These are phyloP conservation scores for Xylaria castorea DNA, from an alignment of 495 filamentous ascomycete genomes.

Conservation along the genomic window DNA sequence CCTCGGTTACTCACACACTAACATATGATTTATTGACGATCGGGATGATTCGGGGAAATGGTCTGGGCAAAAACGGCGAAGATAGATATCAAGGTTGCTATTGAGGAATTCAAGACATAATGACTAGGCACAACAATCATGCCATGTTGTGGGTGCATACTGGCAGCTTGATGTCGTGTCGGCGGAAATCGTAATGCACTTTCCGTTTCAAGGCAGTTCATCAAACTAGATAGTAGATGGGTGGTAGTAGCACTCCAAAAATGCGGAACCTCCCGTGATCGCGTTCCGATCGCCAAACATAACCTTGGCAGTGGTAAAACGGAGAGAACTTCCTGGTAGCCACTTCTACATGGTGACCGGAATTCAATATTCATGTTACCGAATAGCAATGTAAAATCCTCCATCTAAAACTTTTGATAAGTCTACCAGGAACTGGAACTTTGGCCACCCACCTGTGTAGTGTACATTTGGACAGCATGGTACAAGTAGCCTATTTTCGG, in stretches of 20 bases:
- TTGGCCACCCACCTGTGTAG: background rate
- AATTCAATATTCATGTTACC: background rate
- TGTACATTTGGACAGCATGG: background rate
- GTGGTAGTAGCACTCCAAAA: background rate
- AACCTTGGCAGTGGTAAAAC: background rate
- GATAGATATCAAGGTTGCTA: constrained; percentile 37
- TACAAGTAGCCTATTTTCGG: background rate
- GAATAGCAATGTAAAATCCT: background rate
- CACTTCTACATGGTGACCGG: background rate
- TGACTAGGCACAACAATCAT: constrained; percentile 1
- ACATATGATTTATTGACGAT: constrained; percentile 37
- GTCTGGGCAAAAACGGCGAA: constrained; percentile 40
- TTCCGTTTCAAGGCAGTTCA: background rate
- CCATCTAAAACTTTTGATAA: background rate
- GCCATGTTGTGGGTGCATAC: constrained; percentile 12
- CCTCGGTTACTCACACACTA: constrained; percentile 20
- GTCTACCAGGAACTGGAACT: background rate
- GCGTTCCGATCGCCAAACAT: constrained; percentile 12
- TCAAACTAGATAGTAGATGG: background rate
- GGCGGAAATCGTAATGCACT: constrained; percentile 13
- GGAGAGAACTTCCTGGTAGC: background rate
- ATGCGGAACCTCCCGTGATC: constrained; percentile 16
- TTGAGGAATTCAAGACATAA: constrained; percentile 30
- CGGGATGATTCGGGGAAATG: constrained; percentile 38
- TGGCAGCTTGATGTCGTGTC: background rate